Percentiles rank a stretch among this genome's conserved stretches.
Evolutionary conservation across 768 basidiomycete genomes (phyloP).

Genomic region (Amanita thiersii): DNA sequence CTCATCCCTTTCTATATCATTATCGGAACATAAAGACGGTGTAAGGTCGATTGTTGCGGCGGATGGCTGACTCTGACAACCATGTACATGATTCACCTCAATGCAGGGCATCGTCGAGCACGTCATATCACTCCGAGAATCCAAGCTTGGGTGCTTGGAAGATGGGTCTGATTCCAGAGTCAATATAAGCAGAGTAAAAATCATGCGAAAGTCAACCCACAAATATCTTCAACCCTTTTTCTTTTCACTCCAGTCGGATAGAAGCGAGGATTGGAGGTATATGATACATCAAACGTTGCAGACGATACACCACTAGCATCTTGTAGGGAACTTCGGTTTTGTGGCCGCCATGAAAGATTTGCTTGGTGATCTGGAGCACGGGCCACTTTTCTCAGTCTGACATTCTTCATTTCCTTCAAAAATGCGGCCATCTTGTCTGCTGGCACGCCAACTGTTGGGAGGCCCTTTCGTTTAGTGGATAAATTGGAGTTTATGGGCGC

Average conservation of each 20-base stretch:
- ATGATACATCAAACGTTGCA: no score
- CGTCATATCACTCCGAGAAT: no score
- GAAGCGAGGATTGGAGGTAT: no score
- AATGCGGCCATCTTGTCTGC: constrained; percentile 82
- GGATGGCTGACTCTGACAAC: constrained; percentile 14
- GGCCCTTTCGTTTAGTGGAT: constrained; percentile 37
- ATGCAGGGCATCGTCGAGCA: constrained; percentile 1
- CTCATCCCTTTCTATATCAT: constrained; percentile 41
- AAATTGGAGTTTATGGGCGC: constrained; percentile 53
- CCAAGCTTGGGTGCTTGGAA: no score
- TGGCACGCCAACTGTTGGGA: constrained; percentile 64
- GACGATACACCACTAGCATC: no score
- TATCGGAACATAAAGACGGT: constrained; percentile 71
- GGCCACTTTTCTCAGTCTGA: constrained; percentile 52
- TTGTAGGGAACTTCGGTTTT: background rate
- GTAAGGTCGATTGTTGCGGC: constrained; percentile 26
- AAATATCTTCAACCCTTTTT: background rate
- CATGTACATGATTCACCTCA: constrained; percentile 9
- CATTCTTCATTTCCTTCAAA: constrained; percentile 72
- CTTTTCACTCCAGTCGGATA: background rate
- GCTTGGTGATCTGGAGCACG: constrained; percentile 10
- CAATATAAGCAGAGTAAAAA: no score
- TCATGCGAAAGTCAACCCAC: background rate
- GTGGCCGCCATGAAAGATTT: background rate
- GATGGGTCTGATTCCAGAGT: no score